Percentiles rank a stretch among this genome's conserved stretches.
Conservation (phyloP, 169 alveolate genomes). For the Miamiensis avidus region DNA sequence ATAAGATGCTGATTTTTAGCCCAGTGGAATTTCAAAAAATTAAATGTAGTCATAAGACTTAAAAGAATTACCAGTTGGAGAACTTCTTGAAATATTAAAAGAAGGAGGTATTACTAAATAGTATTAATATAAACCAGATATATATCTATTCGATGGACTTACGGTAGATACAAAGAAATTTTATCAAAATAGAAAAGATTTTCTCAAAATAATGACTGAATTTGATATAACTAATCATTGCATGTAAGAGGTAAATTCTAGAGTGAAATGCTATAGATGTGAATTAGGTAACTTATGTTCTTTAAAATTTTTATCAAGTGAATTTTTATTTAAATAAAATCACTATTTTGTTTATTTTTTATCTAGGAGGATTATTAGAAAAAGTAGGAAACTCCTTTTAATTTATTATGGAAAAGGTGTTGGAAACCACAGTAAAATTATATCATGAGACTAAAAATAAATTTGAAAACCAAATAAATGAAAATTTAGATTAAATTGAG, state of each 20-base stretch:
- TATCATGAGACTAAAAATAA: not conserved
- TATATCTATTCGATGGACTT: not conserved
- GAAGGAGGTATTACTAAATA: not conserved
- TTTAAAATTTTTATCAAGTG: no score
- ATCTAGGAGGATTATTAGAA: no score
- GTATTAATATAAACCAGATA: not conserved
- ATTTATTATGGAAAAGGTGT: conserved; percentile 3
- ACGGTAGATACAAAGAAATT: conserved; percentile 4
- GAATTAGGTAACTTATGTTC: conserved; percentile 15
- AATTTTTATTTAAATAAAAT: no score
- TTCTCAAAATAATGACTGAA: conserved; percentile 14
- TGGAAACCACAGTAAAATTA: not conserved
- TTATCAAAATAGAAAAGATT: conserved; percentile 10
- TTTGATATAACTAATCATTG: conserved; percentile 14
- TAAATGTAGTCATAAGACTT: not conserved
- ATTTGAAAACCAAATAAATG: conserved; percentile 1
- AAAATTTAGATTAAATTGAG: conserved; percentile 10
- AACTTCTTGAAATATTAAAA: not conserved
- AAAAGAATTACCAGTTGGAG: not conserved
- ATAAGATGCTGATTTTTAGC: no score
- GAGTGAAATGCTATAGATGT: conserved; percentile 15
- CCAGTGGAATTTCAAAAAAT: no score
- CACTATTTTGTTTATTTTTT: no score
- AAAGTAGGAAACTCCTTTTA: conserved; percentile 1
- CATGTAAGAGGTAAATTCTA: not conserved